These are phyloP conservation scores for Blastobotrys petasosporus DNA, from an alignment of 1,139 yeast genomes.

Conservation along the genomic window DNA sequence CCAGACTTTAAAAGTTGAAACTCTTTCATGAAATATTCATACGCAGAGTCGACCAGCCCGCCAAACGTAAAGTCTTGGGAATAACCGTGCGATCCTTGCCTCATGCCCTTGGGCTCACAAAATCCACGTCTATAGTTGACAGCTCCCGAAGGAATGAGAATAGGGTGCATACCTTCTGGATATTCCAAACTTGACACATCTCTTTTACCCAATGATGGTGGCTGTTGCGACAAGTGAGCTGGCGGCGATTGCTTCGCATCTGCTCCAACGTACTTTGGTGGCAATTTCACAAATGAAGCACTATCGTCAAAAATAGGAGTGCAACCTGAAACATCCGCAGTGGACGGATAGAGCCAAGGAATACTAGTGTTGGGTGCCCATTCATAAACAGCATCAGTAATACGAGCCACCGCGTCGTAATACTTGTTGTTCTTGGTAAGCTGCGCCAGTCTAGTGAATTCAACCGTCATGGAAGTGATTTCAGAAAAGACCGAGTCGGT, in stretches of 20 bases:
- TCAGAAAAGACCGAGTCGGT: conserved; percentile 52
- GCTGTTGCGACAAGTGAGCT: not conserved
- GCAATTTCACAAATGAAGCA: not conserved
- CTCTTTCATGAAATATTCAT: conserved; percentile 62
- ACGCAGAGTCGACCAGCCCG: conserved; percentile 62
- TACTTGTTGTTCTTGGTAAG: conserved; percentile 54
- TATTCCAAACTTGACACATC: too few species aligned
- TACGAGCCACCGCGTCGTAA: conserved; percentile 42
- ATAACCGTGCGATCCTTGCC: conserved; percentile 8
- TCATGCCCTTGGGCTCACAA: conserved; percentile 11
- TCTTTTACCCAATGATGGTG: too few species aligned
- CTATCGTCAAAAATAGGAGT: conserved; percentile 16
- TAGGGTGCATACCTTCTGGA: not conserved
- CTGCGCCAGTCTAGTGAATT: conserved; percentile 61
- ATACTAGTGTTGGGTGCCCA: conserved; percentile 31
- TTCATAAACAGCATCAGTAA: conserved; percentile 38
- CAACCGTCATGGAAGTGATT: conserved; percentile 62
- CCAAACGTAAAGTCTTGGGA: conserved; percentile 40
- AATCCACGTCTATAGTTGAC: conserved; percentile 10
- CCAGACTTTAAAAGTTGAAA: conserved; percentile 48
- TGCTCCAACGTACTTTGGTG: not conserved
- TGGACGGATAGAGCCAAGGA: conserved; percentile 41
- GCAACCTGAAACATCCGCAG: conserved; percentile 49
- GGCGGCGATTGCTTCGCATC: not conserved
- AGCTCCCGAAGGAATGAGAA: conserved; percentile 11